phyloP scores from a whole-genome alignment of 352 stramenopile genomes.

The Globisporangium megalacanthum region DNA sequence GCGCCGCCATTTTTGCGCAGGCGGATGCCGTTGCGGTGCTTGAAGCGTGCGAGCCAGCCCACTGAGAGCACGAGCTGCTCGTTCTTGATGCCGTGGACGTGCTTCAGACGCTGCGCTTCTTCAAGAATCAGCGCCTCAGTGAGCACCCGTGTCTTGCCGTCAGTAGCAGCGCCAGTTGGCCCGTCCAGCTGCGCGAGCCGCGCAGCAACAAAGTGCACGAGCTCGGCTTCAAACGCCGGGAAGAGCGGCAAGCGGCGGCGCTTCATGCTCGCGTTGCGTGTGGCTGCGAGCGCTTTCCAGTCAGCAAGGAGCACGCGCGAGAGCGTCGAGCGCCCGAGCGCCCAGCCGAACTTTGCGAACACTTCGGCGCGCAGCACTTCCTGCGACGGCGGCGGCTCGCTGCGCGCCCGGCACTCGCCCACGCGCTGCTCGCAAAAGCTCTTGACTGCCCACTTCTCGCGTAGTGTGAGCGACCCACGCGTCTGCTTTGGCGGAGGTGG shows the following conservation, averaged over 20 bases:
- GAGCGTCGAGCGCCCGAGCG: slow-evolving; percentile 61
- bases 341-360: slow-evolving; percentile 47
- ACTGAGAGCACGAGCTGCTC: slow-evolving; percentile 68
- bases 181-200: slow-evolving; percentile 13
- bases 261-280: slow-evolving; percentile 71
- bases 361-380: slow-evolving; percentile 53
- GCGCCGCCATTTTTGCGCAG: slow-evolving; percentile 36
- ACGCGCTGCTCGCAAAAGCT: slow-evolving; percentile 71
- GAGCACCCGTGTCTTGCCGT: slow-evolving; percentile 11
- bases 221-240: slow-evolving; percentile 57
- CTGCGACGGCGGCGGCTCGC: slow-evolving; percentile 53
- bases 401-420: slow-evolving; percentile 43
- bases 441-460: slow-evolving; percentile 70
- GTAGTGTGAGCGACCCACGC: slow-evolving; percentile 56
- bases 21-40: slow-evolving; percentile 65
- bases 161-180: neutral
- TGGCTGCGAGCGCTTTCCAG: slow-evolving; percentile 47
- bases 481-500: slow-evolving; percentile 6
- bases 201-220: slow-evolving; percentile 43
- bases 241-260: slow-evolving; percentile 65
- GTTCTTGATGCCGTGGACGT: slow-evolving; percentile 55
- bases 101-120: slow-evolving; percentile 66
- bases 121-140: slow-evolving; percentile 70
- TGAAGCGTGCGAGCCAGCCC: slow-evolving; percentile 66
- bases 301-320: slow-evolving; percentile 72